phyloP scores from a whole-genome alignment of 1,284 basidiomycete species.

The Schizophyllum commune region DNA sequence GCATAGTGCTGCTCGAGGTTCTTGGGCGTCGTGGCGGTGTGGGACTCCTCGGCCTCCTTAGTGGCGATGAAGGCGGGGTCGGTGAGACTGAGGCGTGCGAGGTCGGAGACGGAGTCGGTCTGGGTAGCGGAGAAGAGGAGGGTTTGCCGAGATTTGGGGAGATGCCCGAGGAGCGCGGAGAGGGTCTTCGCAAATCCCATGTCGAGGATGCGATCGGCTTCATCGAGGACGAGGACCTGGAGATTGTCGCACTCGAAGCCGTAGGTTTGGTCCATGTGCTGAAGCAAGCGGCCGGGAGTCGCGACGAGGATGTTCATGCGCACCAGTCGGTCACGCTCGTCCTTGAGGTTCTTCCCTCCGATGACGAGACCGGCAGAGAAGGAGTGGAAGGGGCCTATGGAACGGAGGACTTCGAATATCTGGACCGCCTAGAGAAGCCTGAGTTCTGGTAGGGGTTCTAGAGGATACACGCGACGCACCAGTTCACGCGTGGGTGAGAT shows the following conservation, averaged over 20 bases:
- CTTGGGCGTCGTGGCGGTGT: constrained; percentile 39
- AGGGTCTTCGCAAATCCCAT: constrained; percentile 92
- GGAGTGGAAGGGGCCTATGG: constrained; percentile 84
- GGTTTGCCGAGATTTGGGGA: constrained; percentile 83
- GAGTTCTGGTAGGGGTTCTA: neutral
- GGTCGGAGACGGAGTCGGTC: constrained; percentile 83
- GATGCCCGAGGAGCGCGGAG: constrained; percentile 84
- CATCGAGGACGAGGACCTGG: constrained; percentile 93
- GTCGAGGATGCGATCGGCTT: constrained; percentile 94
- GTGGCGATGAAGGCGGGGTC: constrained; percentile 77
- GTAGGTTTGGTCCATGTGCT: constrained; percentile 98
- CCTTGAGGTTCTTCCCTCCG: constrained; percentile 93
- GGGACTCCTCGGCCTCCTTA: constrained; percentile 36
- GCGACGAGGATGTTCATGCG: constrained; percentile 98
- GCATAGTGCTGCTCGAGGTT: constrained; percentile 90
- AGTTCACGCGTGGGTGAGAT: constrained; percentile 95
- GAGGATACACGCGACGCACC: constrained; percentile 32
- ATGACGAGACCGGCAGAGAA: constrained; percentile 97
- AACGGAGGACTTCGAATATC: constrained; percentile 93
- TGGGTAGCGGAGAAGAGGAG: constrained; percentile 97
- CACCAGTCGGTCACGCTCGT: constrained; percentile 81
- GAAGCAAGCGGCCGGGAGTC: constrained; percentile 89
- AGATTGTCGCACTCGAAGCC: constrained; percentile 90
- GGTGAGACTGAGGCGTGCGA: constrained; percentile 85
- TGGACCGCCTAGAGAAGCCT: constrained; percentile 69